These are phyloP conservation scores for Fusarium irregulare DNA, from an alignment of 2,329 filamentous ascomycete species.

Conservation along the genomic window DNA sequence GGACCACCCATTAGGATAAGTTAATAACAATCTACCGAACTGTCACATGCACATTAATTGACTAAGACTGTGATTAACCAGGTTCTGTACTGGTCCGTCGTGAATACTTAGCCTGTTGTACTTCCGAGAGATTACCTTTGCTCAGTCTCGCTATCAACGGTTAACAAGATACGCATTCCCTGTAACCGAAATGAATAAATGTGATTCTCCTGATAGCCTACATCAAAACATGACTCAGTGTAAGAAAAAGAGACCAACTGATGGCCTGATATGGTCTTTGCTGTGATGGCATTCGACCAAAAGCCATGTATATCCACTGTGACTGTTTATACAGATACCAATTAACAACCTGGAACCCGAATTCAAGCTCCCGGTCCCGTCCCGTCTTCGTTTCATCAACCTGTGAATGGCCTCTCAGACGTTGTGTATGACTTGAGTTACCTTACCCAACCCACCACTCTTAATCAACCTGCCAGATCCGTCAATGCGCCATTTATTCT, in stretches of 20 bases:
- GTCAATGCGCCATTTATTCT: constrained; percentile 37
- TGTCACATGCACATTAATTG: background rate
- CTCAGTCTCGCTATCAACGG: background rate
- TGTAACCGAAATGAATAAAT: constrained; percentile 14
- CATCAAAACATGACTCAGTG: constrained; percentile 9
- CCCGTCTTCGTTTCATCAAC: constrained; percentile 24
- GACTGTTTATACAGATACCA: constrained; percentile 1
- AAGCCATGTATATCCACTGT: constrained; percentile 10
- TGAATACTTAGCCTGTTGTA: constrained; percentile 8
- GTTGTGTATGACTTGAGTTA: background rate
- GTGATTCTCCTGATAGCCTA: background rate
- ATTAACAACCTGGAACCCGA: constrained; percentile 3
- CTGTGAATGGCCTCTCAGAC: constrained; percentile 1
- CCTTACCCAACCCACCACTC: background rate
- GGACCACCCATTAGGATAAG: constrained; percentile 8
- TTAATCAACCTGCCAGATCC: constrained; percentile 22
- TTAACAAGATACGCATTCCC: background rate
- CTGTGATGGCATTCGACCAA: background rate
- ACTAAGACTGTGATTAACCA: background rate
- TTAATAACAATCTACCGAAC: constrained; percentile 4
- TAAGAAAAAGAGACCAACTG: background rate
- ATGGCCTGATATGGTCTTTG: constrained; percentile 9
- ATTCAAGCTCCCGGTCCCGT: constrained; percentile 27
- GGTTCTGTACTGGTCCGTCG: background rate
- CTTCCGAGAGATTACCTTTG: too few relatives aligned